Evolutionary conservation across 306 rosid species (phyloP), one percentile per base, ranked within the genome.

Genomic region (Chamaecrista fasciculata): DNA sequence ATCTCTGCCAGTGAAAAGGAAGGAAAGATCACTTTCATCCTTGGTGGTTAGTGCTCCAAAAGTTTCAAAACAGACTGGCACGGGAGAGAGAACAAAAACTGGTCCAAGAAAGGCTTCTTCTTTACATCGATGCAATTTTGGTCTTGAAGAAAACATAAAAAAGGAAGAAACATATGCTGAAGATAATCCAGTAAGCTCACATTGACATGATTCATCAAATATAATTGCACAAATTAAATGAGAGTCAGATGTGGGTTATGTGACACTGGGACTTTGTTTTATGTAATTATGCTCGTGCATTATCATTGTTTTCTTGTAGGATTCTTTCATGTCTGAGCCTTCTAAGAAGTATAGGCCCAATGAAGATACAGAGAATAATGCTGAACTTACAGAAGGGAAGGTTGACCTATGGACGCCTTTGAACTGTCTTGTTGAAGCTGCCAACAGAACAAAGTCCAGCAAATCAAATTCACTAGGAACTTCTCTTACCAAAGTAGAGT

Each of bases 341-440:
- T 92, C 95, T 69, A 80, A 83, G 73, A 83, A 80, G 77, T 79
- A 66, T 59, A 78, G 67, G 71, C 71, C 52, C 66, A 78, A 62
- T 43, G 80, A 67, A 73, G 84, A 80, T 52, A 50, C 26, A 11
- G 79, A 83, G 58, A 72, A 74, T 61, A 69, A 68, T 50, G 76
- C 70, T 28, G 94, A 84, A 74, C 74, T 67, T 58, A 64, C 31
- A 43, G 96, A 87, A 69, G 98, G 91, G 53, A 92, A 92, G 83
- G 83, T 71, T 44, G 98, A 92, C 80, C 84, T 92, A 51, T 92
- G 98, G 98, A 92, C 93, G 9, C 98, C 98, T 5, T 85, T 92
- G 80, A 87, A 86, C 83, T 92, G 98, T 80, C 95, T 92, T 34
- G 96, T 92, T 46, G 98, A 92, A 81, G 96, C 89, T 53, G 96